A percentile compares a stretch with the other conserved stretches of the same genome.
Evolutionary conservation across 1,284 basidiomycete genomes (phyloP).

Genomic region (Trichosporon coremiiforme): DNA sequence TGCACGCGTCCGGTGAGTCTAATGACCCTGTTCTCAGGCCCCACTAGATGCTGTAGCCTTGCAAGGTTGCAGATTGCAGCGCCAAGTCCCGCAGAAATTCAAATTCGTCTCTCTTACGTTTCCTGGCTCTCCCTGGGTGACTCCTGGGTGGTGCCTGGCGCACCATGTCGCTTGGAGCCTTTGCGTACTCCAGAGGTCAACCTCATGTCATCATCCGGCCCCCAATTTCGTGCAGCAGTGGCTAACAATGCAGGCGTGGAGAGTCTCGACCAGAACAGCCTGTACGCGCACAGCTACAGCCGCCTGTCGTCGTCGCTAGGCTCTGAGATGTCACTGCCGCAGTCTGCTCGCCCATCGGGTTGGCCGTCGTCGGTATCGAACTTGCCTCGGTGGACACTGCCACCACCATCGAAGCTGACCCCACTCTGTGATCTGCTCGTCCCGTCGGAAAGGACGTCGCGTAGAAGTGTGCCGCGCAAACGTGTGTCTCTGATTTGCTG

Average conservation of each 20-base stretch:
- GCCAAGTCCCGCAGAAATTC: not conserved
- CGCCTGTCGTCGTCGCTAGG: constrained; percentile 38
- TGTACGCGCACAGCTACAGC: constrained; percentile 17
- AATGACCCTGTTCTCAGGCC: no score
- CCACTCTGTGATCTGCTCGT: constrained; percentile 31
- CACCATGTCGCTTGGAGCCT: no score
- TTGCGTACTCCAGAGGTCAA: no score
- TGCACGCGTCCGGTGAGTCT: constrained; percentile 7
- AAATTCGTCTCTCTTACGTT: not conserved
- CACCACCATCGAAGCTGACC: constrained; percentile 36
- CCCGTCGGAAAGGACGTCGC: not conserved
- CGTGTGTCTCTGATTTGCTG: constrained; percentile 41
- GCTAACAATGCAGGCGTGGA: constrained; percentile 3
- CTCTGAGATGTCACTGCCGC: constrained; percentile 37
- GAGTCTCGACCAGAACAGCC: constrained; percentile 3
- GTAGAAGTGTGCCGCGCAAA: constrained; percentile 11
- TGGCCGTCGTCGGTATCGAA: constrained; percentile 28
- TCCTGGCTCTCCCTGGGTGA: no score
- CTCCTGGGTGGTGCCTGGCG: not conserved
- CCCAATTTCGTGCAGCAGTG: not conserved
- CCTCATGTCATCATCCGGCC: no score
- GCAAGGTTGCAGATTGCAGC: not conserved
- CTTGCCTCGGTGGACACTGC: constrained; percentile 46
- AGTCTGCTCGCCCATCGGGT: constrained; percentile 27
- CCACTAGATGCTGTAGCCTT: no score